Conservation (phyloP, 306 rosid species). For the Senna siamea region DNA sequence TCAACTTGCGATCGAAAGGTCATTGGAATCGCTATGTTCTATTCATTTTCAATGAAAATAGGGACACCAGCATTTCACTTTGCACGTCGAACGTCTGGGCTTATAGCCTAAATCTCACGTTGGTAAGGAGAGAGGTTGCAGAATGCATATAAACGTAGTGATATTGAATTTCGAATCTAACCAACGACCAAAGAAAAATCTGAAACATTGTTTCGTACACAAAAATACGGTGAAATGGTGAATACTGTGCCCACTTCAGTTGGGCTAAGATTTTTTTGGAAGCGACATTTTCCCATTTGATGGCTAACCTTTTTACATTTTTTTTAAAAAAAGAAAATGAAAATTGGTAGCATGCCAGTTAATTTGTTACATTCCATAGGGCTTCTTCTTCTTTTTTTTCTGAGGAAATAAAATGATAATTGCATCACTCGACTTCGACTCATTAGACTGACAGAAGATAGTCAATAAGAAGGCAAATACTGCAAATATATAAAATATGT, state of each 20-base stretch:
- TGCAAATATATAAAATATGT: slow-evolving; percentile 2
- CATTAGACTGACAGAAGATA: not conserved
- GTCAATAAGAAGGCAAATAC: slow-evolving; percentile 14
- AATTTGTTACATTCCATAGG: too few relatives aligned
- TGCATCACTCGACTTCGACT: slow-evolving; percentile 21
- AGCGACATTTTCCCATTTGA: too few relatives aligned
- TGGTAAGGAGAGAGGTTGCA: not conserved
- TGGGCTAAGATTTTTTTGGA: too few relatives aligned
- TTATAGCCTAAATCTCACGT: not conserved
- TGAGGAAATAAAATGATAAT: not conserved
- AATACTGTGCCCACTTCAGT: too few relatives aligned
- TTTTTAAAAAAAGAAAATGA: too few relatives aligned
- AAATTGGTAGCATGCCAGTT: too few relatives aligned
- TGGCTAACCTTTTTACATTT: too few relatives aligned
- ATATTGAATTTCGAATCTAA: not conserved
- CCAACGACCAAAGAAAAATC: not conserved
- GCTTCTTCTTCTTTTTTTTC: too few relatives aligned
- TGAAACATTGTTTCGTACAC: too few relatives aligned
- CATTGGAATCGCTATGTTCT: not conserved
- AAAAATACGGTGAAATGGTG: too few relatives aligned
- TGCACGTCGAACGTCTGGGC: not conserved
- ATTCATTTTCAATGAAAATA: not conserved
- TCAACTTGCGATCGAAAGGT: not conserved
- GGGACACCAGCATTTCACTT: not conserved
- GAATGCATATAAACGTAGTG: not conserved